Evolutionary conservation across 2,329 filamentous ascomycete species (phyloP), one percentile per base, ranked within the genome.

Genomic region (Apiospora kogelbergensis): DNA sequence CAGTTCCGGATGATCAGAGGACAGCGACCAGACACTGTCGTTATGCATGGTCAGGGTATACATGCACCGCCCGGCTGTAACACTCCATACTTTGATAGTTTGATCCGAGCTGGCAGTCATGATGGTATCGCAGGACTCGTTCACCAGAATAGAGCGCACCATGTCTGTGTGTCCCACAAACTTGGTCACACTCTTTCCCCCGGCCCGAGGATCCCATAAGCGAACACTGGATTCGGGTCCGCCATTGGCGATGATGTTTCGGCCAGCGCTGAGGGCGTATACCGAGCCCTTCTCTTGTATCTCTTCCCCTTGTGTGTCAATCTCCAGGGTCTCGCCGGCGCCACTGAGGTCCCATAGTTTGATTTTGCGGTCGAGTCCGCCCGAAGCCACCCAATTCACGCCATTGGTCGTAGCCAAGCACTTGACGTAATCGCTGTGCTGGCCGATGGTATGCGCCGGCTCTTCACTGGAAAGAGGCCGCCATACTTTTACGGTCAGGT

Each of bases 21-120:
- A 97, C 26, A 99, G 85, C 1, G 94, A 97, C 96, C 96, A 99
- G 26, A 99, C 93, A 78, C 95, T 98, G 77, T 97, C 94, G 77
- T 97, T 97, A 82, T 99, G 96, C 96, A 99, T 99, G 68, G 95
- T 98, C 74, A 99, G 88, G 0, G 96, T 99, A 81, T 98, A 94
- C 91, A 98, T 95, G 85, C 96, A 99, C 74, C 96, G 88, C 68
- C 96, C 96, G 26, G 94, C 95, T 13, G 93, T 96, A 74, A 98
- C 91, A 73, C 95, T 98, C 96, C 96, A 99, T 69, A 98, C 90
- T 83, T 99, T 99, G 83, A 99, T 91, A 0, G 96, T 98, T 81
- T 97, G 94, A 79, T 99, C 96, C 1, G 95, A 95, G 74, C 95
- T 97, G 17, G 94, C 95, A 0, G 95, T 97, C 85, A 99, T 89